phyloP scores from a whole-genome alignment of 2,329 filamentous ascomycete genomes.

The Acrocalymma vagum region DNA sequence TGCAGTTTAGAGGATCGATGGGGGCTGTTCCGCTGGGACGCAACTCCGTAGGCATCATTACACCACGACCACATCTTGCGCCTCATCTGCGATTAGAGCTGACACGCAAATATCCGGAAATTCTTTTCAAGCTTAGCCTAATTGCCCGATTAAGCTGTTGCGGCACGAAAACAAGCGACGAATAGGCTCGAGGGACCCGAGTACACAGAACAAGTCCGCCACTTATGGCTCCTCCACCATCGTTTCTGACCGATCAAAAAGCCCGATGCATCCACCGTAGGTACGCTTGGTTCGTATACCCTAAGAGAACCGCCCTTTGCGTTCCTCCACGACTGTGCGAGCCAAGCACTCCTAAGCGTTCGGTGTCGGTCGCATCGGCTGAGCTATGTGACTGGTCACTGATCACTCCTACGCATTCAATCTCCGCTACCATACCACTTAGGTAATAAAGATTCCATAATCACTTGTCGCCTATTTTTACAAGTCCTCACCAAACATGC shows the following conservation, averaged over 20 bases:
- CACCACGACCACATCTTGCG: background rate
- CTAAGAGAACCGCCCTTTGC: no score
- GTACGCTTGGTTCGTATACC: background rate
- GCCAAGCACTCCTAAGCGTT: no score
- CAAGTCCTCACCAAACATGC: no score
- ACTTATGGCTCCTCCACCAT: slow-evolving; percentile 2
- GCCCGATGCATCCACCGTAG: slow-evolving; percentile 1
- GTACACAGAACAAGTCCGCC: slow-evolving; percentile 6
- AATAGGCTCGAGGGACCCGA: slow-evolving; percentile 1
- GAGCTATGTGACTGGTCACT: no score
- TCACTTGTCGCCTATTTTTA: no score
- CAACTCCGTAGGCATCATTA: slow-evolving; percentile 1
- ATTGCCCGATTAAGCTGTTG: background rate
- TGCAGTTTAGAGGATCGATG: slow-evolving; percentile 1
- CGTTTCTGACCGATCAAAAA: background rate
- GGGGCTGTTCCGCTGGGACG: slow-evolving; percentile 3
- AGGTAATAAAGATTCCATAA: no score
- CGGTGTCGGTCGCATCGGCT: no score
- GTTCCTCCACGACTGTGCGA: no score
- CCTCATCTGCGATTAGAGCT: background rate
- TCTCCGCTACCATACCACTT: no score
- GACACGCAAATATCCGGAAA: slow-evolving; percentile 4
- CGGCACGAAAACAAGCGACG: slow-evolving; percentile 1
- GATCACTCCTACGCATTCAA: no score
- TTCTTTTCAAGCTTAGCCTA: background rate